Conservation (phyloP, 441 rosid genomes). For the Populus hybrid region DNA sequence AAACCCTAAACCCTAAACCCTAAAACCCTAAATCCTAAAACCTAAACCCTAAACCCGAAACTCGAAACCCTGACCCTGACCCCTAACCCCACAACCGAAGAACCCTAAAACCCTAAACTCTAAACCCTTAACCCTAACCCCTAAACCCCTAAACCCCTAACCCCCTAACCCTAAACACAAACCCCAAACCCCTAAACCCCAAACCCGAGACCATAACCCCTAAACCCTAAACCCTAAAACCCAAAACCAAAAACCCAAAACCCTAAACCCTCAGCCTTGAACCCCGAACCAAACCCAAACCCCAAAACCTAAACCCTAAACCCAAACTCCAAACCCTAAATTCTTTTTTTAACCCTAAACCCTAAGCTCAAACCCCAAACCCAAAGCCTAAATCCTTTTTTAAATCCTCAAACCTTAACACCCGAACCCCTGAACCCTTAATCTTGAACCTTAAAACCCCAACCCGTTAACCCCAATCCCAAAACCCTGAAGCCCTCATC, state of each 20-base stretch:
- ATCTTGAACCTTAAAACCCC: neutral
- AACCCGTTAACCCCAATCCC: too few relatives aligned
- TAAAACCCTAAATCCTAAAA: neutral
- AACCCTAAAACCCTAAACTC: too few relatives aligned
- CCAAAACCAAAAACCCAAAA: too few relatives aligned
- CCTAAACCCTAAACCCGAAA: conserved; percentile 9
- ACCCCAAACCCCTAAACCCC: too few relatives aligned
- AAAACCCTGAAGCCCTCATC: too few relatives aligned
- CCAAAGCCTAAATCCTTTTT: too few relatives aligned
- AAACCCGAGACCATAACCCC: too few relatives aligned
- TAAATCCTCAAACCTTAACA: too few relatives aligned
- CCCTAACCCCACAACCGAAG: neutral
- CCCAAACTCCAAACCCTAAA: conserved; percentile 2
- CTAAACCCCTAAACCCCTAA: conserved; percentile 9
- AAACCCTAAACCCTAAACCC: conserved; percentile 13
- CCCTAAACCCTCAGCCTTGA: too few relatives aligned
- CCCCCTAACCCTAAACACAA: too few relatives aligned
- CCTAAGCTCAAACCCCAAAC: neutral
- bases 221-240: too few relatives aligned
- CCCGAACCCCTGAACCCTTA: neutral
- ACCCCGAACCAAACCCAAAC: too few relatives aligned
- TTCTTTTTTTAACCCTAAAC: neutral
- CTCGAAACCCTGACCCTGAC: neutral
- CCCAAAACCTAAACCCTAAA: neutral
- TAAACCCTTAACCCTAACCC: neutral